Percentiles rank a stretch among this genome's conserved stretches.
phyloP scores from a whole-genome alignment of 2,329 filamentous ascomycete genomes.

The Alternaria hordeiaustralica region DNA sequence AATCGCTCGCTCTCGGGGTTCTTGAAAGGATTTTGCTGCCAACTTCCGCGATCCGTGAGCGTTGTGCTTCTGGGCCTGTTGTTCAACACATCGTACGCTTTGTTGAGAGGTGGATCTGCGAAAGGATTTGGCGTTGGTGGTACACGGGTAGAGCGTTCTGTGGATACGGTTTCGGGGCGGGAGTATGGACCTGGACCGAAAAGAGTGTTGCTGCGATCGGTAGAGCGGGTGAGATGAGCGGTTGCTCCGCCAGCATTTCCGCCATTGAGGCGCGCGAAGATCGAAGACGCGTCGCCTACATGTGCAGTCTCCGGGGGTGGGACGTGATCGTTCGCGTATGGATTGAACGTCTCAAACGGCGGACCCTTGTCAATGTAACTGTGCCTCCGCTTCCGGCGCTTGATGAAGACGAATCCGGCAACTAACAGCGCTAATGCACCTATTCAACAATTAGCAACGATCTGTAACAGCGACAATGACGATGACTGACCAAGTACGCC shows the following conservation, averaged over 20 bases:
- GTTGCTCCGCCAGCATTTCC: constrained; percentile 1
- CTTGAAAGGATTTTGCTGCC: constrained; percentile 45
- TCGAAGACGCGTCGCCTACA: constrained; percentile 11
- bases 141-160: constrained; percentile 18
- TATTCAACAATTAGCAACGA: constrained; percentile 13
- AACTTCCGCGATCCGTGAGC: constrained; percentile 43
- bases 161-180: constrained; percentile 45
- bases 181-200: constrained; percentile 35
- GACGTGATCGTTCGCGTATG: constrained; percentile 28
- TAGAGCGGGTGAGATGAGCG: constrained; percentile 29
- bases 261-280: constrained; percentile 16
- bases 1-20: constrained; percentile 45
- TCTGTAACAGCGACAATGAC: not conserved
- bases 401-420: constrained; percentile 29
- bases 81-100: constrained; percentile 45
- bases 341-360: constrained; percentile 35
- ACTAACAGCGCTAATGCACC: constrained; percentile 38
- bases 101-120: constrained; percentile 44
- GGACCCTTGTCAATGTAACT: constrained; percentile 23
- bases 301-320: constrained; percentile 33
- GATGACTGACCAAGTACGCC: constrained; percentile 36
- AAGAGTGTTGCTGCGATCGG: constrained; percentile 33
- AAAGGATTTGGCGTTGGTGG: constrained; percentile 44
- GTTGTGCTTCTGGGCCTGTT: constrained; percentile 43
- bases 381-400: constrained; percentile 28